Evolutionary conservation across 371 early-diverging fungal species (phyloP).

Genomic region (Rhizopus delemar): DNA sequence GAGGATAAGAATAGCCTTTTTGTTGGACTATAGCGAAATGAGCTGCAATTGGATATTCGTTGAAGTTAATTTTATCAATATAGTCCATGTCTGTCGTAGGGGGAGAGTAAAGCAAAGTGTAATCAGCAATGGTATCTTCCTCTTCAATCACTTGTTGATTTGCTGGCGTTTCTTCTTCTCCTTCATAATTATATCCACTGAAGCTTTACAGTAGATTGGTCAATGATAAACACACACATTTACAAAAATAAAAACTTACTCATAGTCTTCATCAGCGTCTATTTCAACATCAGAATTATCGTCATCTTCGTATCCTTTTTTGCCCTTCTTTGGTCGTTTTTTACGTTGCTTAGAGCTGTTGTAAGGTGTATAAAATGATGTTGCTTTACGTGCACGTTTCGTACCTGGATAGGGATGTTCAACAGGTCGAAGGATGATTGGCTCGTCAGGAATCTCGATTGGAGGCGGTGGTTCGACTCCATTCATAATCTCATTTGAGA

Average conservation of each 20-base stretch:
- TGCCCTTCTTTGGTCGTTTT: conserved; percentile 12
- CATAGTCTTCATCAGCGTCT: conserved; percentile 33
- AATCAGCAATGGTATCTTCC: conserved; percentile 46
- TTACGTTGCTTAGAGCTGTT: background rate
- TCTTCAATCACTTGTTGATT: conserved; percentile 15
- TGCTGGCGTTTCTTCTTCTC: conserved; percentile 19
- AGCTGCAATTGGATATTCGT: conserved; percentile 44
- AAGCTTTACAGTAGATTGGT: conserved; percentile 1
- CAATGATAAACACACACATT: background rate
- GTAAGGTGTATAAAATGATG: conserved; percentile 30
- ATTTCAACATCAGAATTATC: conserved; percentile 17
- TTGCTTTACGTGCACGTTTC: conserved; percentile 40
- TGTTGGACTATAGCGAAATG: conserved; percentile 66
- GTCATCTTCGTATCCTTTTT: conserved; percentile 12
- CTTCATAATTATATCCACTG: conserved; percentile 23
- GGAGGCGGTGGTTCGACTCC: conserved; percentile 31
- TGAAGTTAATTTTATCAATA: conserved; percentile 42
- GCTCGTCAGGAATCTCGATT: conserved; percentile 46
- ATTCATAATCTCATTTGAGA: conserved; percentile 41
- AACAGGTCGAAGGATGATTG: conserved; percentile 41
- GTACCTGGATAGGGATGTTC: conserved; percentile 19
- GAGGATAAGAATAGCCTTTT: conserved; percentile 67
- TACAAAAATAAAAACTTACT: conserved; percentile 23
- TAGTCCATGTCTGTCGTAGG: conserved; percentile 35
- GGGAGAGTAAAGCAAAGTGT: conserved; percentile 43